Evolutionary conservation across 768 basidiomycete species (phyloP), one percentile per base, ranked within the genome.

Genomic region (Boletus rufocinnamomeus): DNA sequence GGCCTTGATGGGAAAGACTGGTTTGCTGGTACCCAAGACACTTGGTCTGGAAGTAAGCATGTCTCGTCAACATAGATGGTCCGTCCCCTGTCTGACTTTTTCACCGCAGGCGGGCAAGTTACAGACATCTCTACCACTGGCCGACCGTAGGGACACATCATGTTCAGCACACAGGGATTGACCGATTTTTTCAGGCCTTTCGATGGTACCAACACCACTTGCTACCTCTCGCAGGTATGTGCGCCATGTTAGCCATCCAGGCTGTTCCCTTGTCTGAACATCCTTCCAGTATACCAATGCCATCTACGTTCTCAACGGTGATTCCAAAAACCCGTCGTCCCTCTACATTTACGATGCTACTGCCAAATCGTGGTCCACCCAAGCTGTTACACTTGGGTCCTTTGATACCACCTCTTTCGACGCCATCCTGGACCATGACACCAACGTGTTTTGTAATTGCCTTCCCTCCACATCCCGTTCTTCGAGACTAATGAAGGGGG

Each of bases 381-480:
- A 98, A 69, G 63, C 77, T 2, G 81, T 81, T 23, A 80, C 75
- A 6, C 64, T 80, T 1, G 81, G 80, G 37, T 72, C 72, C 53
- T 87, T 89, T 63, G 85, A 94, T 70, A 81, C 84, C 5, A 72
- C 79, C 2, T 82, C 83, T 21, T 88, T 86, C 66, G 80, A 77
- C 28, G 83, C 89, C 28, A 86, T 96, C 60, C 82, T 98, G 35
- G 95, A 98, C 75, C 95, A 96, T 63, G 95, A 98, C 72, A 98
- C 95, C 50, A 95, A 96, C 61, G 85, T 88, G 59, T 88, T 97
- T 75, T 95, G 88, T 89, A 71, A 50, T 62, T 49, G 1, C 30
- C 11, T 43, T 47, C 3, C 17, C 8, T 51, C 4, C 5, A 8
- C 13, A 6, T 35, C 11, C 8, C 25, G 7, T 53, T 45, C 19